Percentiles rank a stretch among this genome's conserved stretches.
Conservation (phyloP, 2,329 filamentous ascomycete genomes). For the Epicoccum sorghinum region DNA sequence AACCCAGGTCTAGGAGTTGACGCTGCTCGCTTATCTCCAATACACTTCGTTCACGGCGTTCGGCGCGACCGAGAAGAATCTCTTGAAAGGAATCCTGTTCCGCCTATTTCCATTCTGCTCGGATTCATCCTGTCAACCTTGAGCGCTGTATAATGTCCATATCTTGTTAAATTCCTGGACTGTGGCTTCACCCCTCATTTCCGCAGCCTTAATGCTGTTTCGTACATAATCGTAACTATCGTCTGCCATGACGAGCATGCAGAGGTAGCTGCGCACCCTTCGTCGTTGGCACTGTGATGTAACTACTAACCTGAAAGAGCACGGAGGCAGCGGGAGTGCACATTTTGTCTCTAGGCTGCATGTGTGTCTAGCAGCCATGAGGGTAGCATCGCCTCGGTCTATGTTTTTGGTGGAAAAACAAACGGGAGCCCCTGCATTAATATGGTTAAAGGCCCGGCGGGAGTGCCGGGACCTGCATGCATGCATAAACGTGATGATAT, state of each 20-base stretch:
- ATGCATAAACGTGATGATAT: background rate
- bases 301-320: background rate
- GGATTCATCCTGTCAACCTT: background rate
- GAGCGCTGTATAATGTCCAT: background rate
- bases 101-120: background rate
- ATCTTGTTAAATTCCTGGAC: too few relatives aligned
- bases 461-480: conserved; percentile 15
- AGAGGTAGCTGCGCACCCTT: too few relatives aligned
- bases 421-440: background rate
- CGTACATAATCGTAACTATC: too few relatives aligned
- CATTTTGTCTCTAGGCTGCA: background rate
- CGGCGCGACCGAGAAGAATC: background rate
- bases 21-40: too few relatives aligned
- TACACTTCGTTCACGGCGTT: conserved; percentile 2
- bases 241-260: too few relatives aligned
- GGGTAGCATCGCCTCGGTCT: too few relatives aligned
- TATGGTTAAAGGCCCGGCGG: conserved; percentile 18
- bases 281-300: too few relatives aligned
- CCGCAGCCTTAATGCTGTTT: too few relatives aligned
- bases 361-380: too few relatives aligned
- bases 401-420: conserved; percentile 14
- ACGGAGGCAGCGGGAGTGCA: background rate
- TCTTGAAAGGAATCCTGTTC: background rate
- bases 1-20: too few relatives aligned
- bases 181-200: too few relatives aligned